A percentile compares a stretch with the other conserved stretches of the same genome.
Conservation (phyloP, 306 rosid genomes). For the Calophaca sinica region DNA sequence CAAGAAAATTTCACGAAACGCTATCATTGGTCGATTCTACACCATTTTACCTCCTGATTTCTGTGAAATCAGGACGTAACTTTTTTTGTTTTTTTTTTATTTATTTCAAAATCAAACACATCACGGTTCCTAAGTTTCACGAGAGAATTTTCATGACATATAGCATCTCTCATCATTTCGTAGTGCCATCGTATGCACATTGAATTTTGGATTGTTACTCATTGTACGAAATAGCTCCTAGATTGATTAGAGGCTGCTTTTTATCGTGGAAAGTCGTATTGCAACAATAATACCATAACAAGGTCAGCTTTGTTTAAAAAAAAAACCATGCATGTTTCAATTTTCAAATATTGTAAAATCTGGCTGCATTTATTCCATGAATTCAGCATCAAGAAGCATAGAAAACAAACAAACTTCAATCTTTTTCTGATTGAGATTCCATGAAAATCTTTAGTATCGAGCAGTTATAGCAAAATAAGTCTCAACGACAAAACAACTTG, state of each 20-base stretch:
- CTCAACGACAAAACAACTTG: not conserved
- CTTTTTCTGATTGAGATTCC: not conserved
- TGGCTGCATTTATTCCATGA: not conserved
- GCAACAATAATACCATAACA: not conserved
- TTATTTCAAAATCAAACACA: too few relatives aligned
- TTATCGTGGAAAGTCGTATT: not conserved
- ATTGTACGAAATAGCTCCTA: not conserved
- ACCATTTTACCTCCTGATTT: too few relatives aligned
- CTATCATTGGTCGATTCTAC: too few relatives aligned
- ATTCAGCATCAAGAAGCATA: conserved; percentile 10
- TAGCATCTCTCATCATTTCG: too few relatives aligned
- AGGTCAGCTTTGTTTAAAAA: not conserved
- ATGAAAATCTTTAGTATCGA: not conserved
- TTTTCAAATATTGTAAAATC: not conserved
- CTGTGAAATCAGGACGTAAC: too few relatives aligned
- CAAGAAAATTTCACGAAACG: too few relatives aligned
- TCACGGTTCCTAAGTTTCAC: too few relatives aligned
- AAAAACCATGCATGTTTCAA: not conserved
- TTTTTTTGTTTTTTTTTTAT: too few relatives aligned
- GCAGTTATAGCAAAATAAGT: not conserved
- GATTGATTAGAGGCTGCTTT: not conserved
- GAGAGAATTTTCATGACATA: too few relatives aligned
- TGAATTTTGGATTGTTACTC: not conserved
- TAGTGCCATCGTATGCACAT: too few relatives aligned
- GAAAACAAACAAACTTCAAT: not conserved